Base-by-base conservation (phyloP, 257 asterid species). In the Lycium ferocissimum region DNA sequence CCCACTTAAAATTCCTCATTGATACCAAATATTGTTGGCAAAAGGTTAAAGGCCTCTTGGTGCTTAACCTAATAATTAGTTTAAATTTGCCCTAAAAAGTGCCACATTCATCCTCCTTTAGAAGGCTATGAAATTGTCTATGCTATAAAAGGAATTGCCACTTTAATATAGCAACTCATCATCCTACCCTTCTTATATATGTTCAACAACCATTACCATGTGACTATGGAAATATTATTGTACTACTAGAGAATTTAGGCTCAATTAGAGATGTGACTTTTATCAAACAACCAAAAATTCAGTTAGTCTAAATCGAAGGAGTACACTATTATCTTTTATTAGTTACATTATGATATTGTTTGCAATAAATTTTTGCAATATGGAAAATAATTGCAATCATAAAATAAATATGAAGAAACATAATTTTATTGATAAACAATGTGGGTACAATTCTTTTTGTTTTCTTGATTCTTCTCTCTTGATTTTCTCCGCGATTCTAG, bases 151-250 rank as follows among this genome's bases (percentile, higher is more conserved):
- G 54, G 79, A 70, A 70, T 67, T 67, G 79, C 56, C 9, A n/a
- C 56, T 43, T 71, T 71, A 71, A 40, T 43, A 69, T 69, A 38
- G 78, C 35, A 40, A 43, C 37, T 71, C 79, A 9, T 71, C 79
- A 71, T 43, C 37, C 37, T n/a, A 43, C 17, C 56, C 43, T 71
- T 71, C 17, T 43, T 43, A 15, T 69, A 63, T 63, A 7, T 38
- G 76, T 71, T 4, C 17, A 71, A 40, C 15, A 71, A 40, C 56
- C 79, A 71, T 43, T 38, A 69, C 79, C 37, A 71, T 43, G 79
- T 71, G 35, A 43, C 35, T 18, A 71, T 38, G 35, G 35, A 26
- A 43, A 71, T 69, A 69, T 17, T 71, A 26, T 71, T 18, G n/a
- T 56, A 26, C 0, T 45, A 18, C 33, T 4, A 9, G 17, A 71